phyloP scores from a whole-genome alignment of 2,329 filamentous ascomycete genomes.

The Chaetomium strumarium region DNA sequence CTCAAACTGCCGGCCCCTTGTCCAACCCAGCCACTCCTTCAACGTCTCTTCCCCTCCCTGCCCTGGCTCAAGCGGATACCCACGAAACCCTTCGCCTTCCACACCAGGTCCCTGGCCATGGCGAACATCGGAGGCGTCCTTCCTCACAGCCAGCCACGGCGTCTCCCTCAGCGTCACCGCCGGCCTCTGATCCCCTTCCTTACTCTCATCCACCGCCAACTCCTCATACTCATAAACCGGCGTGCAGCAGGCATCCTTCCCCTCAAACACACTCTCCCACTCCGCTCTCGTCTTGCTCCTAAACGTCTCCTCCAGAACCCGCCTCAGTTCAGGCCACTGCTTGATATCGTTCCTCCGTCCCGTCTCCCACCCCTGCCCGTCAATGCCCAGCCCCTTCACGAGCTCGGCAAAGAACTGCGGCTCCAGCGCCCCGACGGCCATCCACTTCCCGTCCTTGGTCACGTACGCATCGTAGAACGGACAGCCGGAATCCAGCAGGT shows the following conservation, averaged over 20 bases:
- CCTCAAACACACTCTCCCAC: conserved; percentile 84
- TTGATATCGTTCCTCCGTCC: conserved; percentile 51
- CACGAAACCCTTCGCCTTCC: conserved; percentile 61
- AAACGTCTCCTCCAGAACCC: conserved; percentile 59
- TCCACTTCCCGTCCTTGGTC: conserved; percentile 69
- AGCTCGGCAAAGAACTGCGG: conserved; percentile 73
- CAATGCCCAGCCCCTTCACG: conserved; percentile 60
- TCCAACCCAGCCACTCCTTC: conserved; percentile 71
- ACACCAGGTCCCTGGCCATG: conserved; percentile 61
- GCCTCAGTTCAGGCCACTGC: conserved; percentile 63
- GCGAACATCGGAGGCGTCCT: conserved; percentile 35
- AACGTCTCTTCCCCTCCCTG: conserved; percentile 67
- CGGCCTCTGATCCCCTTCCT: conserved; percentile 65
- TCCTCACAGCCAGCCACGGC: conserved; percentile 58
- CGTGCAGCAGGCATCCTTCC: conserved; percentile 87
- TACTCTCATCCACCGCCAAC: conserved; percentile 49
- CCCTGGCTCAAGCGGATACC: conserved; percentile 55
- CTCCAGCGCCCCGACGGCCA: conserved; percentile 88
- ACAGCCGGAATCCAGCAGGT: conserved; percentile 75
- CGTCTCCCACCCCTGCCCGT: conserved; percentile 44
- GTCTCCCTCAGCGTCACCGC: conserved; percentile 63
- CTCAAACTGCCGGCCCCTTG: conserved; percentile 63
- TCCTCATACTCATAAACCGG: conserved; percentile 74
- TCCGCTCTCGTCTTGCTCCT: conserved; percentile 62
- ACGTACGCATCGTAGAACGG: conserved; percentile 89